phyloP scores from a whole-genome alignment of 2,329 filamentous ascomycete genomes.

The Paracoccidioides brasiliensis region DNA sequence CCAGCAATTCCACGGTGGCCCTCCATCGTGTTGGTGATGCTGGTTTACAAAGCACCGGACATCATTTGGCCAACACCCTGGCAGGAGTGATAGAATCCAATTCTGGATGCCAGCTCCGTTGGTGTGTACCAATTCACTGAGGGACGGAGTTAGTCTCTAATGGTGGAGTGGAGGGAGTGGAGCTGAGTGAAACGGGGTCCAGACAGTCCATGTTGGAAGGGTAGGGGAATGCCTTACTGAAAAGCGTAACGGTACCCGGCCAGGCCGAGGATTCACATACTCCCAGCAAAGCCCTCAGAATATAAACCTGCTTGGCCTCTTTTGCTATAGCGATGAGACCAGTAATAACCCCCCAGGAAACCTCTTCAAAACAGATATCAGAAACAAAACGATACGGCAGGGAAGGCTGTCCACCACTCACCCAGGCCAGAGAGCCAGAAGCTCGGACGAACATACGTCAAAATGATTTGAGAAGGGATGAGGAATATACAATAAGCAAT shows the following conservation, averaged over 20 bases:
- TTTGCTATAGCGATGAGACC: slow-evolving; percentile 18
- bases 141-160: not conserved
- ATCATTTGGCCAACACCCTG: slow-evolving; percentile 21
- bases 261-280: slow-evolving; percentile 19
- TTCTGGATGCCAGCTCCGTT: slow-evolving; percentile 22
- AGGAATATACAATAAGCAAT: not conserved
- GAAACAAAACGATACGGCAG: too few relatives aligned
- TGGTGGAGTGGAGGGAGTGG: not conserved
- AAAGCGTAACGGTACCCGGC: slow-evolving; percentile 21
- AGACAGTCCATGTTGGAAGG: too few relatives aligned
- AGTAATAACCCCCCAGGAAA: slow-evolving; percentile 20
- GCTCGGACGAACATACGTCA: slow-evolving; percentile 13
- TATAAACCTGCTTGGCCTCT: slow-evolving; percentile 20
- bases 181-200: not conserved
- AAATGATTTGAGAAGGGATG: not conserved
- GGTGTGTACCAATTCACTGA: slow-evolving; percentile 28
- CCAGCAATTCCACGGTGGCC: slow-evolving; percentile 20
- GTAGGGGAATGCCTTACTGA: slow-evolving; percentile 13
- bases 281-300: slow-evolving; percentile 19
- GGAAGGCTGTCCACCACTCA: too few relatives aligned
- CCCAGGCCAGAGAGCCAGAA: slow-evolving; percentile 17
- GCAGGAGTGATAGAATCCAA: slow-evolving; percentile 22
- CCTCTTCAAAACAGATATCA: slow-evolving; percentile 7
- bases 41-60: slow-evolving; percentile 20
- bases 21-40: slow-evolving; percentile 21